Evolutionary conservation across 2,329 filamentous ascomycete species (phyloP).

Genomic region (Alternaria ventricosa): DNA sequence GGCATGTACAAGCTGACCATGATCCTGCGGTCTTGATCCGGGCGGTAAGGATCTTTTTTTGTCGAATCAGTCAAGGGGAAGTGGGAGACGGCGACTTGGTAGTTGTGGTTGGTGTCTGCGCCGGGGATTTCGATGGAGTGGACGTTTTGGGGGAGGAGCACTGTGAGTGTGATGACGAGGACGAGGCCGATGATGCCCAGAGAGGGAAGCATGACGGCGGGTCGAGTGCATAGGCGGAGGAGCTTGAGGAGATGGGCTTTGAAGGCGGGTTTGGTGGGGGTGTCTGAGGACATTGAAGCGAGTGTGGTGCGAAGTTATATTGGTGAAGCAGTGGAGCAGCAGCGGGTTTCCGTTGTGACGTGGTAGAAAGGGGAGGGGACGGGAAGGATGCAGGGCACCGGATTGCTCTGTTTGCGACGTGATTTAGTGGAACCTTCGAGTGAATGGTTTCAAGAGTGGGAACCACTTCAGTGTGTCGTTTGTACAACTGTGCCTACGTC

Average conservation of each 20-base stretch:
- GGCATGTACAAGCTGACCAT: conserved; percentile 34
- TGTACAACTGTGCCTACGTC: not conserved
- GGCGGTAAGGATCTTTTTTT: conserved; percentile 8
- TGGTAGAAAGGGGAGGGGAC: not conserved
- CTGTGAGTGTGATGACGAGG: not conserved
- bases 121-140: conserved; percentile 19
- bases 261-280: not conserved
- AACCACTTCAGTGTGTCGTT: not conserved
- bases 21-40: conserved; percentile 14
- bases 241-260: not conserved
- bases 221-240: not conserved
- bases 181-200: not conserved
- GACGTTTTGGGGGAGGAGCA: not conserved
- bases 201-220: not conserved
- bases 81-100: conserved; percentile 22
- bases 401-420: not conserved
- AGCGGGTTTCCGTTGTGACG: not conserved
- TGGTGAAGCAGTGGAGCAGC: not conserved
- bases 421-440: not conserved
- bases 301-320: not conserved
- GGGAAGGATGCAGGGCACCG: too few relatives aligned
- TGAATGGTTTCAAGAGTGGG: not conserved
- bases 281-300: not conserved
- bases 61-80: conserved; percentile 15
- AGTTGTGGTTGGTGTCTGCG: conserved; percentile 21